Conservation (phyloP, 2,329 filamentous ascomycete genomes). For the Ceratocystis alfenasii region DNA sequence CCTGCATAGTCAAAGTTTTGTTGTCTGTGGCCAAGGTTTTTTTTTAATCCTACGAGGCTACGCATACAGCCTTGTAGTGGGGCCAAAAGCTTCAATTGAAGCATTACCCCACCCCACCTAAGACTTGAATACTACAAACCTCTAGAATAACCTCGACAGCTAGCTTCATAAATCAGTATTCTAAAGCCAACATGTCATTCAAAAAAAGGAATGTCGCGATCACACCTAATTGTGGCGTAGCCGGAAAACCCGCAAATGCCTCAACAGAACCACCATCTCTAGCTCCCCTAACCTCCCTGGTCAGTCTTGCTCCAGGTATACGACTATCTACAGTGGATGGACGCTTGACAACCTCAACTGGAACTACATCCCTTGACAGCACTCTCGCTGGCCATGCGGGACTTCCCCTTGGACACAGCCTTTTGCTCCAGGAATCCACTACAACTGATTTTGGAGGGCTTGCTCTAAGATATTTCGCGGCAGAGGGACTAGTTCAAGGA, state of each 20-base stretch:
- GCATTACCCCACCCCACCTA: slow-evolving; percentile 12
- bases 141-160: not conserved
- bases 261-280: slow-evolving; percentile 28
- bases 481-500: slow-evolving; percentile 83
- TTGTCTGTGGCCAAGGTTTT: slow-evolving; percentile 1
- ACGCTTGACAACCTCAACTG: slow-evolving; percentile 78
- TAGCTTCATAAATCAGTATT: not conserved
- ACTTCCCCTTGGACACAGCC: slow-evolving; percentile 63
- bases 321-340: slow-evolving; percentile 84
- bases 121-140: not conserved
- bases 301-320: slow-evolving; percentile 35
- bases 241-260: slow-evolving; percentile 24
- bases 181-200: slow-evolving; percentile 41
- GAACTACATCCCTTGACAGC: slow-evolving; percentile 71
- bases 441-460: slow-evolving; percentile 89
- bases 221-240: slow-evolving; percentile 26
- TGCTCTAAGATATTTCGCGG: slow-evolving; percentile 76
- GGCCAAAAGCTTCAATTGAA: slow-evolving; percentile 4
- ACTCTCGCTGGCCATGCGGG: slow-evolving; percentile 79
- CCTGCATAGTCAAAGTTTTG: not conserved
- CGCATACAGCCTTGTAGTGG: slow-evolving; percentile 19
- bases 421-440: slow-evolving; percentile 77
- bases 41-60: not conserved
- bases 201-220: slow-evolving; percentile 46
- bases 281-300: slow-evolving; percentile 25